phyloP scores from a whole-genome alignment of 257 asterid species.

The Gentiana straminea region DNA sequence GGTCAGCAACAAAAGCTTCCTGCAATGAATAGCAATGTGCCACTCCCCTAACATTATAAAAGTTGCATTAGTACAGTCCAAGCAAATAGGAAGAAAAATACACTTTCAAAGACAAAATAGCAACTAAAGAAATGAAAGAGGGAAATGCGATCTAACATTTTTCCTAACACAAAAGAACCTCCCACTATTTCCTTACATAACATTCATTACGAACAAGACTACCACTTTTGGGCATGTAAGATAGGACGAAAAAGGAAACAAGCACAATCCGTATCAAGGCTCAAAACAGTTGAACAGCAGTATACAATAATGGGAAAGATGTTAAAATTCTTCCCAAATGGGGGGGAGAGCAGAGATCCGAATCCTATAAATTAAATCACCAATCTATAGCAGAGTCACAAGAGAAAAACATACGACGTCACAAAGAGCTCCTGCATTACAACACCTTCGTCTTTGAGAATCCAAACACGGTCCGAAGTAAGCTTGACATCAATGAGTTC shows the following conservation, averaged over 20 bases:
- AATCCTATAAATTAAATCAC: not conserved
- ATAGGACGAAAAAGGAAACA: too few relatives aligned
- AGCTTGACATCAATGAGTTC: conserved; percentile 66
- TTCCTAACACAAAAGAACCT: too few relatives aligned
- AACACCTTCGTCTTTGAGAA: conserved; percentile 69
- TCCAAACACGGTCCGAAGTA: conserved; percentile 55
- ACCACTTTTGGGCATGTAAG: too few relatives aligned
- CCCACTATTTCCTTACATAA: too few relatives aligned
- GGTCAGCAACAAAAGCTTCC: conserved; percentile 62
- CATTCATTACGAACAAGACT: too few relatives aligned
- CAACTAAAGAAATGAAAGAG: too few relatives aligned
- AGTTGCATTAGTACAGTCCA: conserved; percentile 2
- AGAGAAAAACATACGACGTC: conserved; percentile 26
- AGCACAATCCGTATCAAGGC: too few relatives aligned
- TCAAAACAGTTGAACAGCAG: too few relatives aligned
- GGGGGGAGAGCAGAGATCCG: too few relatives aligned
- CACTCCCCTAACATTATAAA: conserved; percentile 47
- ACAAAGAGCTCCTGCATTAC: conserved; percentile 44
- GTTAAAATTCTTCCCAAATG: too few relatives aligned
- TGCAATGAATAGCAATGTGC: conserved; percentile 58
- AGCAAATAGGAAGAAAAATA: not conserved
- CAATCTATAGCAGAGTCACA: conserved; percentile 2
- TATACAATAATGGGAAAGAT: too few relatives aligned
- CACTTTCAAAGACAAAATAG: not conserved
- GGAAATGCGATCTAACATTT: too few relatives aligned